These are phyloP conservation scores for Boletellus sp. DNA, from an alignment of 768 basidiomycete species.

Conservation along the genomic window DNA sequence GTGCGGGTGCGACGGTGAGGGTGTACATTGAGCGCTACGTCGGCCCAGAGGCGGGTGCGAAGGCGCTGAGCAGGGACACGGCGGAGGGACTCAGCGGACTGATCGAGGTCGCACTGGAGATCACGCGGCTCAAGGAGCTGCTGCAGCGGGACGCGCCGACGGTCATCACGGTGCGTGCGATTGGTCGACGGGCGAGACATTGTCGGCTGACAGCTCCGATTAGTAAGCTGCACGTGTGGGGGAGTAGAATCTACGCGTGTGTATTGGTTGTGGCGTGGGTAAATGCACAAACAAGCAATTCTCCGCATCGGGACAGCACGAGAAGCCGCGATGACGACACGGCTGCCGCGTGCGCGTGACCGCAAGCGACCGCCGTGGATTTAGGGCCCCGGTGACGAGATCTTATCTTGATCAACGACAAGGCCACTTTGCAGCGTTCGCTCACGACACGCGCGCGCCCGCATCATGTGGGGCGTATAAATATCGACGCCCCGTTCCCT, in stretches of 20 bases:
- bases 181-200: background rate
- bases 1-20: constrained; percentile 92
- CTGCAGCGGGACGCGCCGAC: constrained; percentile 88
- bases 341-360: too few relatives aligned
- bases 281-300: too few relatives aligned
- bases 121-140: constrained; percentile 83
- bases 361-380: too few relatives aligned
- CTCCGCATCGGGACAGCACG: too few relatives aligned
- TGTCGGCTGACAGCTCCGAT: background rate
- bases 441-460: background rate
- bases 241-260: too few relatives aligned
- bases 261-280: background rate
- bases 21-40: constrained; percentile 96
- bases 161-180: constrained; percentile 80
- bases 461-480: background rate
- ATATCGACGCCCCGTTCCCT: background rate
- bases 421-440: too few relatives aligned
- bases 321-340: too few relatives aligned
- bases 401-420: too few relatives aligned
- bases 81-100: constrained; percentile 90
- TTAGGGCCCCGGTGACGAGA: too few relatives aligned
- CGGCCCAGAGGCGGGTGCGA: constrained; percentile 60
- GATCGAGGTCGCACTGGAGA: constrained; percentile 89
- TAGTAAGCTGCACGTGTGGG: constrained; percentile 14
- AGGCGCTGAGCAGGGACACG: constrained; percentile 69